phyloP scores from a whole-genome alignment of 371 early-diverging fungal genomes.

The Fennellomyces sp. region DNA sequence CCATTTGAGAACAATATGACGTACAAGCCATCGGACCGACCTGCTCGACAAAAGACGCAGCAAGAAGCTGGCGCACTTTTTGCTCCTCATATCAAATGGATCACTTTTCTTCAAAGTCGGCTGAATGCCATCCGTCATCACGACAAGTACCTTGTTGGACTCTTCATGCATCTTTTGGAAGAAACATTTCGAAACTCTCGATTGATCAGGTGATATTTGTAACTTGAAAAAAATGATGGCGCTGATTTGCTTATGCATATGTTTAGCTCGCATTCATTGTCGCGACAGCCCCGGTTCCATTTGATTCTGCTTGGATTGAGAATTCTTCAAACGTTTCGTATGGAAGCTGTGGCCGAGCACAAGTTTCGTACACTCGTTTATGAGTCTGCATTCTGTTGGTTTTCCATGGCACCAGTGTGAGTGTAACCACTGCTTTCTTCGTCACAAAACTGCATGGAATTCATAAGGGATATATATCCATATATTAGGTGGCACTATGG shows the following conservation, averaged over 20 bases:
- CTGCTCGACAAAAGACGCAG: conserved; percentile 64
- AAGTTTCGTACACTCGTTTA: conserved; percentile 68
- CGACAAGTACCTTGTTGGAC: conserved; percentile 69
- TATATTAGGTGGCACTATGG: conserved; percentile 65
- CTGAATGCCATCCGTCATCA: conserved; percentile 82
- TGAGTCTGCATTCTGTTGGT: conserved; percentile 75
- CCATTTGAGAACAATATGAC: conserved; percentile 91
- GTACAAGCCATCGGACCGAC: conserved; percentile 86
- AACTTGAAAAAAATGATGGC: background rate
- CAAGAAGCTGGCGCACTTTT: conserved; percentile 62
- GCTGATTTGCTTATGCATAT: background rate
- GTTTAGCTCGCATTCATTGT: conserved; percentile 65
- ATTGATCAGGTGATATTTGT: conserved; percentile 36
- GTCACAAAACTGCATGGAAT: background rate
- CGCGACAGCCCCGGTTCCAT: conserved; percentile 80
- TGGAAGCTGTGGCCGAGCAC: conserved; percentile 69
- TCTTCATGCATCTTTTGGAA: conserved; percentile 74
- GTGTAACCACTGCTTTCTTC: background rate
- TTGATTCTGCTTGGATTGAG: conserved; percentile 78
- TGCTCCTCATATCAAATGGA: conserved; percentile 82
- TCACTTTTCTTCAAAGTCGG: conserved; percentile 81
- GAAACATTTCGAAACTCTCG: conserved; percentile 69
- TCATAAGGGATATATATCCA: too few species aligned
- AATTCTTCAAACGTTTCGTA: conserved; percentile 67
- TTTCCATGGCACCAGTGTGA: conserved; percentile 66